These are phyloP conservation scores for Alternaria ethzedia DNA, from an alignment of 2,329 filamentous ascomycete species.

Conservation along the genomic window DNA sequence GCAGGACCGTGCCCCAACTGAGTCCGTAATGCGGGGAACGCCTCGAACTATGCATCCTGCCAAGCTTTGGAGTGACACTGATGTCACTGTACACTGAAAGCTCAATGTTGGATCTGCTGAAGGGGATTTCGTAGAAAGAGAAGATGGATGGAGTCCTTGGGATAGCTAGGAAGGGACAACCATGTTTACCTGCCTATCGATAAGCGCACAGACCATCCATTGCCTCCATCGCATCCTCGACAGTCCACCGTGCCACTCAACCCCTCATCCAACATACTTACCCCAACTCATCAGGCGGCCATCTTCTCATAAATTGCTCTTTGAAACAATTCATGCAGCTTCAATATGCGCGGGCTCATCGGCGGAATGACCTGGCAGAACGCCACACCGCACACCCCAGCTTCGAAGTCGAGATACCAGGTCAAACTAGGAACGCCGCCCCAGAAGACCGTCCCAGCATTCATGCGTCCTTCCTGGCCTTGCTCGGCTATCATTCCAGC, in stretches of 20 bases:
- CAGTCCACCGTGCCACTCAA: neutral
- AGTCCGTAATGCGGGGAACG: neutral
- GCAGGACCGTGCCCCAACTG: neutral
- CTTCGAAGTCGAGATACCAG: constrained; percentile 14
- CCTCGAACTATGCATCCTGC: no score
- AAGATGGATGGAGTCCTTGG: neutral
- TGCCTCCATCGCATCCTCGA: neutral
- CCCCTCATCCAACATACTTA: neutral
- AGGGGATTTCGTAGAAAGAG: neutral
- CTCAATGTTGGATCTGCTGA: neutral
- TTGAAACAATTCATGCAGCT: constrained; percentile 10
- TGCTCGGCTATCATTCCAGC: neutral
- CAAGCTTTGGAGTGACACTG: neutral
- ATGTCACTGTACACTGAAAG: neutral
- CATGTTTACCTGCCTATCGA: neutral
- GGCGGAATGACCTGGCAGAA: constrained; percentile 17
- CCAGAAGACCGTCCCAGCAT: constrained; percentile 10
- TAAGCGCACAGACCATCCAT: neutral
- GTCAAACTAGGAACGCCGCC: constrained; percentile 13
- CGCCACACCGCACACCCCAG: constrained; percentile 17
- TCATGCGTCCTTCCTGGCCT: constrained; percentile 10
- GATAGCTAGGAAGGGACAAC: neutral
- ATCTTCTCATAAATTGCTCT: constrained; percentile 4
- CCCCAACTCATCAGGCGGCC: neutral
- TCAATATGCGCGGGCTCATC: constrained; percentile 13